A percentile compares a stretch with the other conserved stretches of the same genome.
Conservation (phyloP, 495 filamentous ascomycete genomes). For the Neurospora sp. region DNA sequence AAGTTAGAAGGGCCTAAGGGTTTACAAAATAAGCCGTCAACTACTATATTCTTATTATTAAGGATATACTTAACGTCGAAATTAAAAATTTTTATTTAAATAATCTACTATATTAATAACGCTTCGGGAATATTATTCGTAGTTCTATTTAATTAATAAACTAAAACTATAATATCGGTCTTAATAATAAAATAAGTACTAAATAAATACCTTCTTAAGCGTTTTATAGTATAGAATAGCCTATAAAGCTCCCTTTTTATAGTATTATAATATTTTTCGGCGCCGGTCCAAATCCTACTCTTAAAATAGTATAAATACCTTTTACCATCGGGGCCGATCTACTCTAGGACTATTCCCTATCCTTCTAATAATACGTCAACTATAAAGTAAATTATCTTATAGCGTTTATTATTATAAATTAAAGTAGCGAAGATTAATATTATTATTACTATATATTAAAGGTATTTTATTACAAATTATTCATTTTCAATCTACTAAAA, state of each 20-base stretch:
- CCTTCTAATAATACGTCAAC: not conserved
- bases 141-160: too few species aligned
- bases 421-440: too few species aligned
- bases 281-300: not conserved
- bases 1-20: too few species aligned
- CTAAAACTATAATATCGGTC: not conserved
- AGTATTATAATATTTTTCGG: not conserved
- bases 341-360: not conserved
- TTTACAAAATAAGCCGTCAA: too few species aligned
- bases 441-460: too few species aligned
- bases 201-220: not conserved
- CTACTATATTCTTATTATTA: too few species aligned
- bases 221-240: not conserved
- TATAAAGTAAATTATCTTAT: not conserved
- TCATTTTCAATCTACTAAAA: too few species aligned
- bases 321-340: not conserved
- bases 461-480: too few species aligned
- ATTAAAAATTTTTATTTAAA: too few species aligned
- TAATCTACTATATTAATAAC: too few species aligned
- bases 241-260: not conserved
- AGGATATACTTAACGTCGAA: too few species aligned
- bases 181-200: not conserved
- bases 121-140: too few species aligned
- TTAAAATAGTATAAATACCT: not conserved
- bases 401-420: not conserved